Percentiles rank a stretch among this genome's conserved stretches.
Evolutionary conservation across 208 protist species (phyloP).

Genomic region (Trypanosoma vivax): DNA sequence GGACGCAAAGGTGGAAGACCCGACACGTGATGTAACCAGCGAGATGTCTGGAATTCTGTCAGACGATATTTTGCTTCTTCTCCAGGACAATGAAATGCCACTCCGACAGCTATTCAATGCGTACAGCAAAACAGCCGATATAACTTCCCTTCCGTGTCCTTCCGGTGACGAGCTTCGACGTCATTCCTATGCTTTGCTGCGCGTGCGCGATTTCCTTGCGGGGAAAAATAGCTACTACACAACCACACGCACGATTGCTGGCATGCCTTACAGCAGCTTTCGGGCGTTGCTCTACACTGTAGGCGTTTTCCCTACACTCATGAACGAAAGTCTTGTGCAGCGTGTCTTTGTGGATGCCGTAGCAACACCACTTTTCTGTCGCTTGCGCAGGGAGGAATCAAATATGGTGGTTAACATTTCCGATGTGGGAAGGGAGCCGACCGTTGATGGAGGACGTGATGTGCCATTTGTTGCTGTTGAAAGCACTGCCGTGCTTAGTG

Average conservation of each 20-base stretch:
- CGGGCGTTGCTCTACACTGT: constrained; percentile 43
- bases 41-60: background rate
- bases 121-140: constrained; percentile 25
- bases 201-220: constrained; percentile 18
- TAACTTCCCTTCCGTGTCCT: background rate
- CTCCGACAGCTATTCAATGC: constrained; percentile 62
- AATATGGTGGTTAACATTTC: background rate
- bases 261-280: constrained; percentile 40
- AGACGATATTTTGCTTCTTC: constrained; percentile 40
- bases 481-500: constrained; percentile 2
- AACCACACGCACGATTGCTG: constrained; percentile 14
- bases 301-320: constrained; percentile 58
- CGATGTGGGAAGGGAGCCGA: background rate
- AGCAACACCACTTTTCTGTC: constrained; percentile 29
- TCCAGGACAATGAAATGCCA: constrained; percentile 50
- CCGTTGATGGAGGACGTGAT: no score
- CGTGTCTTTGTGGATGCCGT: constrained; percentile 54
- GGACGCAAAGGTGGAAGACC: background rate
- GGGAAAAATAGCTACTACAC: constrained; percentile 32
- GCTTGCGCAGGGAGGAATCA: constrained; percentile 9
- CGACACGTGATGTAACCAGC: background rate
- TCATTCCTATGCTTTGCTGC: background rate
- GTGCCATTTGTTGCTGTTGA: no score
- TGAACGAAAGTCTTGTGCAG: constrained; percentile 32
- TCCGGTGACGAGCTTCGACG: background rate